Conservation (phyloP, 768 basidiomycete genomes). For the Sutorius australiensis region DNA sequence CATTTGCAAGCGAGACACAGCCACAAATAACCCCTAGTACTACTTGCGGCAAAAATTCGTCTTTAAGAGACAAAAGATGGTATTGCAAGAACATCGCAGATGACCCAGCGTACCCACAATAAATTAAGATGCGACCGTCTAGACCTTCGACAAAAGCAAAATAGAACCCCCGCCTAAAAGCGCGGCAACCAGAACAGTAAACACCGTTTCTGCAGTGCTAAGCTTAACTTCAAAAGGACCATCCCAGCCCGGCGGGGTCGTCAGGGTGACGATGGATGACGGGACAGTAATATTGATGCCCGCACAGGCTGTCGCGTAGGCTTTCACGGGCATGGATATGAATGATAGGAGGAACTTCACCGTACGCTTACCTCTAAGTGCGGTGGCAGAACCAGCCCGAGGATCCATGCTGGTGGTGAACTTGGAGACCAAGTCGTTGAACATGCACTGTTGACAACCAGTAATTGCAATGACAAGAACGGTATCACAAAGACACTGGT, state of each 20-base stretch:
- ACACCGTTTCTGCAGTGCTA: slow-evolving; percentile 38
- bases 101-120: background rate
- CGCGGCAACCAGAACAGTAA: slow-evolving; percentile 41
- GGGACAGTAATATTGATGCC: slow-evolving; percentile 38
- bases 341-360: background rate
- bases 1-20: slow-evolving; percentile 10
- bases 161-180: slow-evolving; percentile 50
- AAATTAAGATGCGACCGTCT: background rate
- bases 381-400: slow-evolving; percentile 54
- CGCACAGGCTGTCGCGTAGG: slow-evolving; percentile 51
- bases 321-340: slow-evolving; percentile 32
- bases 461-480: slow-evolving; percentile 42
- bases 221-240: slow-evolving; percentile 53
- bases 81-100: background rate
- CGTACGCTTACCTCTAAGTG: slow-evolving; percentile 48
- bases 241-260: slow-evolving; percentile 53
- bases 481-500: slow-evolving; percentile 52
- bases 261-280: slow-evolving; percentile 38
- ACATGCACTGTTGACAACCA: slow-evolving; percentile 67
- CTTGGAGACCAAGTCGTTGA: slow-evolving; percentile 46
- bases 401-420: slow-evolving; percentile 49
- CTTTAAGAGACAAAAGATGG: background rate
- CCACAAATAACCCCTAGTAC: slow-evolving; percentile 6
- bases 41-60: background rate
- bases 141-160: slow-evolving; percentile 54